Evolutionary conservation across 139 green algal genomes (phyloP).

Genomic region (Volvox africanus): DNA sequence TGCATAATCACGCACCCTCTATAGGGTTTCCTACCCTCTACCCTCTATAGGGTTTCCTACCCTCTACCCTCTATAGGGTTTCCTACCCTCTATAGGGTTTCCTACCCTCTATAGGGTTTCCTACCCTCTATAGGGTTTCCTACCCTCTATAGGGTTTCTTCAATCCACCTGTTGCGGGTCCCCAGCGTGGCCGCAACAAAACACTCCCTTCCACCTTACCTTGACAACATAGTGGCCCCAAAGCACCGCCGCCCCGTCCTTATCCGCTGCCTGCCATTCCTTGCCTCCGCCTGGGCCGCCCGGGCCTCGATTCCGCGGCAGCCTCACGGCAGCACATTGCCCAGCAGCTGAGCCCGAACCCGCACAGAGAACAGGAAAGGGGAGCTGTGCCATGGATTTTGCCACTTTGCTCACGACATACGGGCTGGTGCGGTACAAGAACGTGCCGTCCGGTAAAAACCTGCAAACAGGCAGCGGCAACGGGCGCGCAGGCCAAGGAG

Average conservation of each 20-base stretch:
- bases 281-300: neutral
- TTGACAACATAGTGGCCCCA: constrained; percentile 5
- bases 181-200: too few relatives aligned
- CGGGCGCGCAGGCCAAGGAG: too few relatives aligned
- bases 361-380: neutral
- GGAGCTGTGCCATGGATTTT: constrained; percentile 53
- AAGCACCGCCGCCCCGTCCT: neutral
- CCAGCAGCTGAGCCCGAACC: neutral
- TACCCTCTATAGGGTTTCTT: too few relatives aligned
- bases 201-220: neutral
- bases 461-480: neutral
- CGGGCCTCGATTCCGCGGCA: neutral
- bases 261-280: neutral
- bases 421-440: constrained; percentile 87
- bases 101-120: too few relatives aligned
- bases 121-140: too few relatives aligned
- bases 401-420: constrained; percentile 66
- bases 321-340: neutral
- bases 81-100: too few relatives aligned
- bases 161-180: too few relatives aligned
- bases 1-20: too few relatives aligned
- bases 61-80: too few relatives aligned
- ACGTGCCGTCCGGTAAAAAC: constrained; percentile 84
- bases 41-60: too few relatives aligned
- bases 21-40: too few relatives aligned